Evolutionary conservation across 331 rosid species (phyloP), one percentile per base, ranked within the genome.

Genomic region (Phaseolus coccineus): DNA sequence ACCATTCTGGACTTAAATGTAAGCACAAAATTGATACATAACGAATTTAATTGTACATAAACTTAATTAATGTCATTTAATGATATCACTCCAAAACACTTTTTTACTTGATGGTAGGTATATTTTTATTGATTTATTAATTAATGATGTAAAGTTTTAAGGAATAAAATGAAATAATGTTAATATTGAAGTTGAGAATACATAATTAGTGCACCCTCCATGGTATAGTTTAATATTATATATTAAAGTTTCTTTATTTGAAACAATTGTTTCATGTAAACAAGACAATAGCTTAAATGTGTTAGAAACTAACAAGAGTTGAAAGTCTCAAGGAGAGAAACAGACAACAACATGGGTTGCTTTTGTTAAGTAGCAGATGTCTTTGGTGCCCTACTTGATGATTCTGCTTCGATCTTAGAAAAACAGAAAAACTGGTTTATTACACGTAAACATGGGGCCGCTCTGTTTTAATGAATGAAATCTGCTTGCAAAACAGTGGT

Each of bases 371-470:
- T 73, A 68, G 56, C 73, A 48, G 40, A 1, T 79, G 78, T 83
- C 80, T 68, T 68, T 68, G 69, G 58, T 42, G 46, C 8, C 5
- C 6, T 63, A 35, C 4, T 75, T 80, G 22, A 75, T 76, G 87
- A 84, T 73, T 84, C 82, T 71, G 37, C 25, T 61, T 75, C 28
- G 77, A 28, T 69, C 19, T 35, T 74, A 48, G 52, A 51, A 6
- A 62, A 62, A 28, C 65, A 59, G 22, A 48, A 71, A 11, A 24
- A 33, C 1, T 25, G 24, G 19, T 46, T 31, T 9, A 28, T 78
- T 62, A 30, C 52, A 35, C 62, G 66, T 42, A 77, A 61, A 44
- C 71, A 64, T 61, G 66, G 66, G 19, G 40, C 6, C 3, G 48
- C 9, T 42, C 66, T 55, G 48, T 28, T 64, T 83, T 13, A 3